These are phyloP conservation scores for Areca catechu DNA, from an alignment of 176 grass and related monocot genomes.

Conservation along the genomic window DNA sequence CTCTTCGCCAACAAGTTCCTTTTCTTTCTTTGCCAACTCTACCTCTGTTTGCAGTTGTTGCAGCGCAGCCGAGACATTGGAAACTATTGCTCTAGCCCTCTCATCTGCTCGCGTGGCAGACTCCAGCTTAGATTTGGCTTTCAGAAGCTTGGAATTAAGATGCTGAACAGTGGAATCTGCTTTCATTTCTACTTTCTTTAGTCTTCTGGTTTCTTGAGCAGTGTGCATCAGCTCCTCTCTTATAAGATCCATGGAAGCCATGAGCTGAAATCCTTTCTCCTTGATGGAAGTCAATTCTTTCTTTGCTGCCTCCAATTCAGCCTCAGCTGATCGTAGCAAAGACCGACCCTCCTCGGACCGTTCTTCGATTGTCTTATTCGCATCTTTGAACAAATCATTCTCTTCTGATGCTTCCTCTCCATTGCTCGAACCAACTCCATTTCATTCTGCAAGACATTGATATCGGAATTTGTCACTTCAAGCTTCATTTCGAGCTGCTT, in stretches of 20 bases:
- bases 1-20: conserved; percentile 37
- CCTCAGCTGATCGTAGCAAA: conserved; percentile 31
- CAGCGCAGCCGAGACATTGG: conserved; percentile 51
- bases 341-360: conserved; percentile 14
- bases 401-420: conserved; percentile 26
- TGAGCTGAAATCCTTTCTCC: conserved; percentile 60
- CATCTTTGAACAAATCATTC: neutral
- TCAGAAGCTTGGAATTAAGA: conserved; percentile 72
- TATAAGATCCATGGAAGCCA: conserved; percentile 72
- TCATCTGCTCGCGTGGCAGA: conserved; percentile 35
- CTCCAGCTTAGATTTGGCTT: conserved; percentile 52
- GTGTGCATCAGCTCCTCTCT: conserved; percentile 50
- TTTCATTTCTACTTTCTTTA: conserved; percentile 49
- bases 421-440: conserved; percentile 89
- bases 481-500: conserved; percentile 55
- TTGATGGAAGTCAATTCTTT: conserved; percentile 61
- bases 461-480: conserved; percentile 47
- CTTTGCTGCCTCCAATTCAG: conserved; percentile 41
- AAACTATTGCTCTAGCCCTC: conserved; percentile 45
- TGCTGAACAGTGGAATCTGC: conserved; percentile 49
- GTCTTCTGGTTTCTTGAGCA: conserved; percentile 27
- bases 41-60: conserved; percentile 49
- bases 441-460: conserved; percentile 55
- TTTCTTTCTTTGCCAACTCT: conserved; percentile 39
- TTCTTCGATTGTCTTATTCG: conserved; percentile 24